These are phyloP conservation scores for Xylaria sp. DNA, from an alignment of 2,329 filamentous ascomycete species.

Conservation along the genomic window DNA sequence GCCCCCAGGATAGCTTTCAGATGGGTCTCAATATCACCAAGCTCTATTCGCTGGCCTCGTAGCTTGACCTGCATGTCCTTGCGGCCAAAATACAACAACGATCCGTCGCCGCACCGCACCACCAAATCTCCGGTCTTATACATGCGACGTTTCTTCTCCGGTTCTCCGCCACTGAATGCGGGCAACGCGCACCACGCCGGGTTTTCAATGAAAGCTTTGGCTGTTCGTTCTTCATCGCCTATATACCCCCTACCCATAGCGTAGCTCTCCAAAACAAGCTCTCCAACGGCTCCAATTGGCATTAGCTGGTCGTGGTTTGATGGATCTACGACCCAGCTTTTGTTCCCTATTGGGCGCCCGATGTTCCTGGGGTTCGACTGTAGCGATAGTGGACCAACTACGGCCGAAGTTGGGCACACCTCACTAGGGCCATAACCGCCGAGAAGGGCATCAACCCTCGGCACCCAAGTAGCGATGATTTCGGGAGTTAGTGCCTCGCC, in stretches of 20 bases:
- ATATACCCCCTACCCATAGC: slow-evolving; percentile 13
- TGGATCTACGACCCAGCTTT: slow-evolving; percentile 9
- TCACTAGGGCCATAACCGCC: slow-evolving; percentile 17
- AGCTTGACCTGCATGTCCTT: slow-evolving; percentile 18
- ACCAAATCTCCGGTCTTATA: slow-evolving; percentile 16
- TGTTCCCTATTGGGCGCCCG: background rate
- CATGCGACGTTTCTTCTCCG: slow-evolving; percentile 5
- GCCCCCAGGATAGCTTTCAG: slow-evolving; percentile 4
- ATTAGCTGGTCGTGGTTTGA: slow-evolving; percentile 14
- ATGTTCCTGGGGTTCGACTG: slow-evolving; percentile 3
- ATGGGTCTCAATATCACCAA: slow-evolving; percentile 12
- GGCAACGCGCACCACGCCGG: slow-evolving; percentile 9
- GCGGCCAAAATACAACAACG: slow-evolving; percentile 9
- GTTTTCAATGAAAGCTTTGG: slow-evolving; percentile 3
- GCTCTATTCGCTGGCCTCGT: slow-evolving; percentile 14
- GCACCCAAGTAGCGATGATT: slow-evolving; percentile 8
- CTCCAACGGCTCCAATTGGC: slow-evolving; percentile 10
- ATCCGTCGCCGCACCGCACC: slow-evolving; percentile 4
- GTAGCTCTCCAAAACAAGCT: slow-evolving; percentile 11
- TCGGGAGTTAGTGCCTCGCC: slow-evolving; percentile 9
- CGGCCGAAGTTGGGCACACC: slow-evolving; percentile 7
- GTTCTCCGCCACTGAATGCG: background rate
- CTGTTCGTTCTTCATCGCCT: slow-evolving; percentile 14
- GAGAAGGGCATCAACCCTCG: slow-evolving; percentile 6
- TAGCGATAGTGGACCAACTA: slow-evolving; percentile 1